phyloP scores from a whole-genome alignment of 1,284 basidiomycete species.

The Thecaphora thlaspeos region DNA sequence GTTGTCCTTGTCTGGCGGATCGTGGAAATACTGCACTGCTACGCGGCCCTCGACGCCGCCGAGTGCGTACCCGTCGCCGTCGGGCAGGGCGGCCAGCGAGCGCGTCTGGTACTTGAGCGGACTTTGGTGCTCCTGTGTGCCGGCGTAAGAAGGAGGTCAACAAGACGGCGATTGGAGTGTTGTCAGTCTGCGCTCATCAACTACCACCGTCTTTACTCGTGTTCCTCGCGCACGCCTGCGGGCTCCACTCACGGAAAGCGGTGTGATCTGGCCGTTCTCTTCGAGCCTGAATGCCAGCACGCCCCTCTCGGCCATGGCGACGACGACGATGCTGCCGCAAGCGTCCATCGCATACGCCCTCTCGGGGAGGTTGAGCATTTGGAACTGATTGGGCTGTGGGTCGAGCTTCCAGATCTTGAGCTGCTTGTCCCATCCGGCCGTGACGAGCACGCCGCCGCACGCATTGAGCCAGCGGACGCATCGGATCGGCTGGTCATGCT shows the following conservation, averaged over 20 bases:
- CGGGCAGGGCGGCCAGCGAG: conserved; percentile 42
- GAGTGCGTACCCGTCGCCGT: conserved; percentile 64
- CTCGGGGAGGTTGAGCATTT: conserved; percentile 68
- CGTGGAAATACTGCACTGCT: conserved; percentile 78
- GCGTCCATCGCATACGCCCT: conserved; percentile 82
- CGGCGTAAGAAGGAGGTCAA: no score
- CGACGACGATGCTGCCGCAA: conserved; percentile 81
- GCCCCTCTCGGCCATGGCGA: conserved; percentile 85
- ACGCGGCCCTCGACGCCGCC: conserved; percentile 94
- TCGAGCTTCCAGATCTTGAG: conserved; percentile 63
- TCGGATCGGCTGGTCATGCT: conserved; percentile 79
- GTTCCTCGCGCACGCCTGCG: no score
- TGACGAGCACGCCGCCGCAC: conserved; percentile 70
- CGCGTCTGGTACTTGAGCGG: conserved; percentile 85
- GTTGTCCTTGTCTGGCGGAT: conserved; percentile 43
- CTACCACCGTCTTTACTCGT: no score
- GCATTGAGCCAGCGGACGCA: conserved; percentile 75
- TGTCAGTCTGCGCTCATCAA: no score
- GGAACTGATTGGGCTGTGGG: conserved; percentile 37
- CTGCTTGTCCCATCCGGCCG: conserved; percentile 89
- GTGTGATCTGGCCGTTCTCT: conserved; percentile 62
- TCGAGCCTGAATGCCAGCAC: conserved; percentile 81
- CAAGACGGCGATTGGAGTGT: no score
- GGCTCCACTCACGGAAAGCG: conserved; percentile 6
- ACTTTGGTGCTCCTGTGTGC: conserved; percentile 30